Percentiles rank a stretch among this genome's conserved stretches.
Conservation (phyloP, 352 stramenopile species). For the Phytophthora crassamura region DNA sequence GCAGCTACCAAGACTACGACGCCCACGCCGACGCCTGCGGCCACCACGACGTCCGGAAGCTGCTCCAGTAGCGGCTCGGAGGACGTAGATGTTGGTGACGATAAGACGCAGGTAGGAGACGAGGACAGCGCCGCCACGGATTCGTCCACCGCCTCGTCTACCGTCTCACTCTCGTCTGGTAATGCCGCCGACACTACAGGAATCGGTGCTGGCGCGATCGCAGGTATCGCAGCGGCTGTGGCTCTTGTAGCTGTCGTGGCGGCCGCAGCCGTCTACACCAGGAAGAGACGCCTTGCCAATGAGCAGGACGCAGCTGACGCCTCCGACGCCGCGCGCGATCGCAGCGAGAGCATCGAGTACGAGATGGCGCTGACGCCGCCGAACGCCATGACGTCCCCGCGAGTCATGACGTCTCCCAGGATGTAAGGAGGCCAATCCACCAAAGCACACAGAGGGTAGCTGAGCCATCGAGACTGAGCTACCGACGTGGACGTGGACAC, state of each 20-base stretch:
- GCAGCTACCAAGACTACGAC: slow-evolving; percentile 29
- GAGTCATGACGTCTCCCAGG: slow-evolving; percentile 32
- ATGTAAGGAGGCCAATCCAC: slow-evolving; percentile 19
- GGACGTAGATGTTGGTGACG: slow-evolving; percentile 16
- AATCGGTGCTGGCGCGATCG: slow-evolving; percentile 9
- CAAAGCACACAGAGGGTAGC: slow-evolving; percentile 8
- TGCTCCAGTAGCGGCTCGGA: slow-evolving; percentile 17
- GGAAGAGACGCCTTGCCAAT: slow-evolving; percentile 13
- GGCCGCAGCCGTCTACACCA: slow-evolving; percentile 21
- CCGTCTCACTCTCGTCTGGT: slow-evolving; percentile 22
- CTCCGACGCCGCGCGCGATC: slow-evolving; percentile 12
- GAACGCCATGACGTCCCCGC: slow-evolving; percentile 17
- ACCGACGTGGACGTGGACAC: slow-evolving; percentile 29
- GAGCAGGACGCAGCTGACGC: slow-evolving; percentile 9
- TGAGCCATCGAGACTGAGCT: slow-evolving; percentile 24
- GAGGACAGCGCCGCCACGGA: not conserved
- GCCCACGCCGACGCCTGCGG: slow-evolving; percentile 19
- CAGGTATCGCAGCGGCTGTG: slow-evolving; percentile 14
- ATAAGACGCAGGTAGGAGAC: slow-evolving; percentile 19
- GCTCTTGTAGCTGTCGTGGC: slow-evolving; percentile 22
- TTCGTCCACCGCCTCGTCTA: slow-evolving; percentile 12
- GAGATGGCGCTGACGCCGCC: slow-evolving; percentile 40
- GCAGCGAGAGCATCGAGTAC: slow-evolving; percentile 39
- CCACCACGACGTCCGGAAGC: slow-evolving; percentile 21
- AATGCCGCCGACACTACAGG: not conserved